Evolutionary conservation across 352 stramenopile species (phyloP), one percentile per base, ranked within the genome.

Genomic region (Pythium biforme): DNA sequence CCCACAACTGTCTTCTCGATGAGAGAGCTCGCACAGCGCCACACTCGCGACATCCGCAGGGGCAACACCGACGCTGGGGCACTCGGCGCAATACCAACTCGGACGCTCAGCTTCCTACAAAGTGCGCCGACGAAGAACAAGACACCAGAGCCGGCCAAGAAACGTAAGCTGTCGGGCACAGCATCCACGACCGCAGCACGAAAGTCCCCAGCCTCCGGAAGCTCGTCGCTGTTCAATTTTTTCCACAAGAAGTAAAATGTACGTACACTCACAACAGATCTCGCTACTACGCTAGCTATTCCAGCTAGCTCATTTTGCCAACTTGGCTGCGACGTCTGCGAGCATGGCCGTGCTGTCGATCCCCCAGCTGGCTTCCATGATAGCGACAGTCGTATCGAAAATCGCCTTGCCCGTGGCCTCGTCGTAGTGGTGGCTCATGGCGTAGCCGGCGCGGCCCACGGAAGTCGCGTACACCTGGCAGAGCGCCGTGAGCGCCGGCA

Each of bases 151-250:
- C 46, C 49, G 1, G 49, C 25, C 4, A 66, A 59, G 23, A 66
- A 66, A 14, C 26, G 59, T 33, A 57, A 57, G 14, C 11, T 59
- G 8, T 23, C 26, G 20, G 22, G 14, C 33, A 20, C 19, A 17
- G 20, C 49, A 39, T 27, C 34, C 3, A 23, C 59, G 12, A 48
- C 39, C 19, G 40, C 59, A 0, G 12, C 49, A 8, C 14, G 20
- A 10, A 51, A 55, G 27, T 23, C 40, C 17, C 34, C 43, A 33
- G 51, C 46, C 39, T 40, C 39, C 41, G 60, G 39, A 57, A 55
- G 31, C 58, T 70, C 22, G 15, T 84, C 76, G 2, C 43, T 88
- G 26, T 59, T 88, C 14, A 57, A 79, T n/a, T 84, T 86, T 31
- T 86, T 86, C 55, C 60, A 72, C 47, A 75, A 74, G 40, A 29